Evolutionary conservation across 2,329 filamentous ascomycete species (phyloP).

Genomic region (Zopfia rhizophila): DNA sequence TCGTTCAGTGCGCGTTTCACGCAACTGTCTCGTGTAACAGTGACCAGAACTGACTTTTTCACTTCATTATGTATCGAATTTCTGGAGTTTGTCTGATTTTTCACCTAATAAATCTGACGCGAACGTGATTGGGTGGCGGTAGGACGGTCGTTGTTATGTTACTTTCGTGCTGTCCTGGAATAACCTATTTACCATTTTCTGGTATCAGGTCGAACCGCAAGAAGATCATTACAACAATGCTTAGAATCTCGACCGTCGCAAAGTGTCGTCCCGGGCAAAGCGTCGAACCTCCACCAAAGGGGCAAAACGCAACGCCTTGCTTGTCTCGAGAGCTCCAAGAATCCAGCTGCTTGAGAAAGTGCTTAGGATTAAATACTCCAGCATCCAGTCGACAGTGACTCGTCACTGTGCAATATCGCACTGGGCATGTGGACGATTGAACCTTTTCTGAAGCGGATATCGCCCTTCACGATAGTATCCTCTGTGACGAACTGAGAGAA

Average conservation of each 20-base stretch:
- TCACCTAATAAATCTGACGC: too few species aligned
- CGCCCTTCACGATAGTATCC: background rate
- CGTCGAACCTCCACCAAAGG: constrained; percentile 1
- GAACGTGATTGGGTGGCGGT: too few species aligned
- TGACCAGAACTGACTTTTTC: too few species aligned
- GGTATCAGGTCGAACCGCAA: too few species aligned
- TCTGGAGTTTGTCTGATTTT: too few species aligned
- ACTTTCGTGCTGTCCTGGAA: background rate
- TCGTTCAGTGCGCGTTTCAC: too few species aligned
- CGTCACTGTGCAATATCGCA: background rate
- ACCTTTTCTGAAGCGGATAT: constrained; percentile 1
- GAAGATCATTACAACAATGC: background rate
- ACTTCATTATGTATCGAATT: too few species aligned
- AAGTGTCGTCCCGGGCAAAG: background rate
- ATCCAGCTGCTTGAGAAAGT: too few species aligned
- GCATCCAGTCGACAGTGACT: background rate
- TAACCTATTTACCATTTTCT: background rate
- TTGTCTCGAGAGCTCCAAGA: background rate
- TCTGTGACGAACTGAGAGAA: background rate
- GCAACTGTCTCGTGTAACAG: too few species aligned
- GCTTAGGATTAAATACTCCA: background rate
- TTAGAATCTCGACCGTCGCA: too few species aligned
- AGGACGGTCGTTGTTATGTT: background rate
- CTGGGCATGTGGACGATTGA: background rate
- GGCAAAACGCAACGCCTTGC: background rate